phyloP scores from a whole-genome alignment of 495 filamentous ascomycete species.

The Sporormia fimetaria region DNA sequence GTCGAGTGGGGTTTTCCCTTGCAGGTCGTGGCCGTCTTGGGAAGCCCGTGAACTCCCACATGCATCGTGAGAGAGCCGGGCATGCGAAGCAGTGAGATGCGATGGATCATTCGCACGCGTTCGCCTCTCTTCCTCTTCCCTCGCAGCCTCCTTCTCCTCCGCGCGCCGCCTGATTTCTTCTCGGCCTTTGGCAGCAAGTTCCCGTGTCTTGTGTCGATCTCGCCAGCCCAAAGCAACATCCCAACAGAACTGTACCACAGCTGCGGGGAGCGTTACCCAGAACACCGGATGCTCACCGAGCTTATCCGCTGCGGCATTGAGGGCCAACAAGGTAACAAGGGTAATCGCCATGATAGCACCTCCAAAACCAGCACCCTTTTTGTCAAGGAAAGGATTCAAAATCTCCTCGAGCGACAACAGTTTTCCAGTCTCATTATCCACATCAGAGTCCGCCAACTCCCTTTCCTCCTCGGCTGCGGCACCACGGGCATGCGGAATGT shows the following conservation, averaged over 20 bases:
- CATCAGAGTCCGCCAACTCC: constrained; percentile 1
- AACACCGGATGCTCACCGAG: constrained; percentile 40
- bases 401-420: constrained; percentile 52
- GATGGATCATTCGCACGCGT: too few species aligned
- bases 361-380: constrained; percentile 48
- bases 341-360: constrained; percentile 50
- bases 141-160: too few species aligned
- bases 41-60: too few species aligned
- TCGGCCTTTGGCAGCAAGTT: too few species aligned
- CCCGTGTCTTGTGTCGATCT: background rate
- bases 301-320: constrained; percentile 45
- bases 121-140: too few species aligned
- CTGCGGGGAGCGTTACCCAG: constrained; percentile 52
- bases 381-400: constrained; percentile 60
- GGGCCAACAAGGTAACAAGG: constrained; percentile 44
- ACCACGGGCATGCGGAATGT: constrained; percentile 51
- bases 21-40: too few species aligned
- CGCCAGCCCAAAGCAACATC: constrained; percentile 49
- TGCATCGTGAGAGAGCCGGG: too few species aligned
- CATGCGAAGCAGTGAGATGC: too few species aligned
- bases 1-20: too few species aligned
- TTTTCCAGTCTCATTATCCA: too few species aligned
- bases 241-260: constrained; percentile 51
- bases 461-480: constrained; percentile 43
- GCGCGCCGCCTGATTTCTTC: too few species aligned